Base-by-base conservation (phyloP, 495 filamentous ascomycete species). In the Penicillium crystallinum region DNA sequence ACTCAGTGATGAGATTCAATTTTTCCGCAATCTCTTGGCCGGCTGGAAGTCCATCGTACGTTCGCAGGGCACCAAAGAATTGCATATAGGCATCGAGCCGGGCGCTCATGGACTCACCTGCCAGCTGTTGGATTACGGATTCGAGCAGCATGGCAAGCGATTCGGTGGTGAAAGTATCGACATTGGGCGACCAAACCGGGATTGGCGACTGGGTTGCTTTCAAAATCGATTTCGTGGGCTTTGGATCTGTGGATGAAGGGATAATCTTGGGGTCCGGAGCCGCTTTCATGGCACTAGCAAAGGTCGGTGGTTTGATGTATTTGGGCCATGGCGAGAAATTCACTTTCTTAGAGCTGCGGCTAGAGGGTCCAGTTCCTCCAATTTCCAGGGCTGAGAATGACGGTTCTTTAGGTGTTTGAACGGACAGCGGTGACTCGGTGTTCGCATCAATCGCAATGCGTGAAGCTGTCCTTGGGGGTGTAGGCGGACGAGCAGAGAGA, bases 11-110 rank as follows among this genome's bases (percentile, higher is more conserved):
- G 11, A 86, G 66, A 12, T 77, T 77, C 62, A 96, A 81, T 63
- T 92, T 91, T n/a, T 79, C 79, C 37, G 77, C 74, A 61, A 96
- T 75, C 14, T 85, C 83, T 34, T 85, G 79, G 21, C 81, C 73
- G 31, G 90, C 81, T 1, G 87, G 87, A 11, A 90, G 63, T 34
- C 85, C 84, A 46, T 91, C 87, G 44, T 91, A 93, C 7, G 86
- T 82, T 54, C 87, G 84, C 48, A 95, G 67, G 11, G 83, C 81
- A n/a, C 81, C 80, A 17, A 85, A 81, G 41, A 98, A 76, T 53
- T 85, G 83, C 61, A 83, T 80, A 62, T 98, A 97, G 15, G 90
- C 86, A 69, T 98, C 93, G n/a, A 92, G 61, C 56, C 86, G 83
- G 10, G 82, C 82, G 40, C 77, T 78, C 30, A 84, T 72, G 30